Conservation (phyloP, 768 basidiomycete genomes). For the Kwoniella sp. region DNA sequence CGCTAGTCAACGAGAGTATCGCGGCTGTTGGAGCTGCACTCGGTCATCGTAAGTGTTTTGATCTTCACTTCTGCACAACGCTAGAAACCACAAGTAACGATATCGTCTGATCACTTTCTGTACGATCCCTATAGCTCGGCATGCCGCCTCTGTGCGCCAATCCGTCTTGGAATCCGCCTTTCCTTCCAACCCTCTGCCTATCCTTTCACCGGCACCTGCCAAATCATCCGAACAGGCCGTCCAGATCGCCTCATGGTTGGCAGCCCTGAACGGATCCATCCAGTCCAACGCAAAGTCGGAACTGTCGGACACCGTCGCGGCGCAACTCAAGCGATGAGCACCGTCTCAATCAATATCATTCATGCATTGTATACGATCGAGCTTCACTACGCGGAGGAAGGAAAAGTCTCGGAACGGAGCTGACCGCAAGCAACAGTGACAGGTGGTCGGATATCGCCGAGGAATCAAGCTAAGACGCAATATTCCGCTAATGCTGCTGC, state of each 20-base stretch:
- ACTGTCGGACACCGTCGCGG: constrained; percentile 6
- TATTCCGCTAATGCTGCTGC: too few relatives aligned
- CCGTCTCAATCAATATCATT: too few relatives aligned
- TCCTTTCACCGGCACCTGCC: constrained; percentile 13
- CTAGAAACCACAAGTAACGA: too few relatives aligned
- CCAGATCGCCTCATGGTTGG: constrained; percentile 16
- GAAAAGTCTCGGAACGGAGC: constrained; percentile 1
- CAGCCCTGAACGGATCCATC: constrained; percentile 18
- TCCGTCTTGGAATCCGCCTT: constrained; percentile 2
- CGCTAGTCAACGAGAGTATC: background rate
- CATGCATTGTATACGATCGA: too few relatives aligned
- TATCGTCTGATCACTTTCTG: too few relatives aligned
- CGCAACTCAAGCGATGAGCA: constrained; percentile 15
- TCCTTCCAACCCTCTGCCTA: constrained; percentile 14
- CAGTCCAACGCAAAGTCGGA: background rate
- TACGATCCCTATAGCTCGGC: constrained; percentile 6
- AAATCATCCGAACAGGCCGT: constrained; percentile 21
- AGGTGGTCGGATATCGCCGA: constrained; percentile 1
- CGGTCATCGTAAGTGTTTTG: constrained; percentile 14
- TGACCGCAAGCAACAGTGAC: background rate
- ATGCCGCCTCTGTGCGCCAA: constrained; percentile 5
- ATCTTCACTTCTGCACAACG: background rate
- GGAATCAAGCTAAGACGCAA: background rate
- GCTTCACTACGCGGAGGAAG: background rate
- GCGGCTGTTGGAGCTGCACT: background rate